Evolutionary conservation across 2,329 filamentous ascomycete genomes (phyloP).

Genomic region (Calonectria hawksworthii): DNA sequence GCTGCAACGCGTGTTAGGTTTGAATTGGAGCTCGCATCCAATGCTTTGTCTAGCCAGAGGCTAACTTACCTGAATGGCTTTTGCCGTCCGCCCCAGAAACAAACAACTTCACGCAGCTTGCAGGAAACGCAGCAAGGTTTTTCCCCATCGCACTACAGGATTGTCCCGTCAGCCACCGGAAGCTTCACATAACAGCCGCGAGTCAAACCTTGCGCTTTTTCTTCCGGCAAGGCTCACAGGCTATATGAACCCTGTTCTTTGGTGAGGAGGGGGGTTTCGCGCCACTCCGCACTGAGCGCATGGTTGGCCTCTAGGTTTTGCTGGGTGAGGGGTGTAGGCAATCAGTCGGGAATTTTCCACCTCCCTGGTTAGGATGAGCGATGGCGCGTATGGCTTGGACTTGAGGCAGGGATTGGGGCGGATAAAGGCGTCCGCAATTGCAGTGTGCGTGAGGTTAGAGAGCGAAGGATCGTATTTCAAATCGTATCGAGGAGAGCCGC

Average conservation of each 20-base stretch:
- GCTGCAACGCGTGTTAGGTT: not conserved
- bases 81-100: not conserved
- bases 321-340: too few species aligned
- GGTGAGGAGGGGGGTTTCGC: not conserved
- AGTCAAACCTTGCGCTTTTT: not conserved
- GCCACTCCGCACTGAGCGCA: too few species aligned
- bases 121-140: not conserved
- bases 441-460: not conserved
- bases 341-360: too few species aligned
- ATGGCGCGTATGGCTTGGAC: not conserved
- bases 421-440: not conserved
- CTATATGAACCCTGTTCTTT: not conserved
- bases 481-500: not conserved
- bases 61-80: not conserved
- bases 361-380: not conserved
- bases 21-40: too few species aligned
- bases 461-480: not conserved
- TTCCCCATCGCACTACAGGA: not conserved
- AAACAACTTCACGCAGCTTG: not conserved
- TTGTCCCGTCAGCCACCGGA: not conserved
- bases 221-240: not conserved
- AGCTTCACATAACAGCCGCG: fast-evolving
- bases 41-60: not conserved
- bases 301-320: too few species aligned
- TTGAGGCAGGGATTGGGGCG: not conserved